Percentiles rank a stretch among this genome's conserved stretches.
Conservation (phyloP, 1,139 yeast genomes). For the Candida glucosophila region DNA sequence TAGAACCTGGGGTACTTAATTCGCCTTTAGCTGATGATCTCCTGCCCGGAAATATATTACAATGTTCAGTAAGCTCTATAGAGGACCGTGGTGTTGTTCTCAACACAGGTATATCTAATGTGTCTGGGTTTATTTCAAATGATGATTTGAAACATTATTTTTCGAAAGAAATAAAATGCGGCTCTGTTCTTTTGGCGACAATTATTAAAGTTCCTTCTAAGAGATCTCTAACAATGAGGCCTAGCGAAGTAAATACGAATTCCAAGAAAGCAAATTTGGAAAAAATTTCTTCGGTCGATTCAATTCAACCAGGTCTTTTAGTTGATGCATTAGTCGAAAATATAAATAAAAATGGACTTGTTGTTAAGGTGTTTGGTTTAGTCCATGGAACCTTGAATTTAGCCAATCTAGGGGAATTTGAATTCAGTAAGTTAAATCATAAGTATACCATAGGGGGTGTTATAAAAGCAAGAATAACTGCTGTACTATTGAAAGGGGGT, state of each 20-base stretch:
- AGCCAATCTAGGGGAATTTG: constrained; percentile 52
- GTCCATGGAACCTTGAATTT: constrained; percentile 64
- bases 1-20: constrained; percentile 73
- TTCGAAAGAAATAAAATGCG: constrained; percentile 14
- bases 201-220: constrained; percentile 36
- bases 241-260: constrained; percentile 14
- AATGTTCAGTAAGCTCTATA: constrained; percentile 66
- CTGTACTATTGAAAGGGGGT: constrained; percentile 48
- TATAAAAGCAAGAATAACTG: constrained; percentile 63
- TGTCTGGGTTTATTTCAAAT: constrained; percentile 70
- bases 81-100: constrained; percentile 90
- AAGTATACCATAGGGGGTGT: constrained; percentile 59
- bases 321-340: constrained; percentile 69
- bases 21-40: constrained; percentile 59
- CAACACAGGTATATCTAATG: constrained; percentile 50
- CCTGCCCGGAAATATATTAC: constrained; percentile 53
- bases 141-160: constrained; percentile 37
- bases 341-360: constrained; percentile 51
- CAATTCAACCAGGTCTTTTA: constrained; percentile 76
- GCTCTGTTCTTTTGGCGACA: constrained; percentile 45
- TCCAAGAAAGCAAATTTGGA: constrained; percentile 39
- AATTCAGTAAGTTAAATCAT: constrained; percentile 43
- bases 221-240: constrained; percentile 58
- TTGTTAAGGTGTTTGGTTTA: constrained; percentile 62
- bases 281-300: constrained; percentile 61